Evolutionary conservation across 2,329 filamentous ascomycete species (phyloP).

Genomic region (Diaporthe helianthi): DNA sequence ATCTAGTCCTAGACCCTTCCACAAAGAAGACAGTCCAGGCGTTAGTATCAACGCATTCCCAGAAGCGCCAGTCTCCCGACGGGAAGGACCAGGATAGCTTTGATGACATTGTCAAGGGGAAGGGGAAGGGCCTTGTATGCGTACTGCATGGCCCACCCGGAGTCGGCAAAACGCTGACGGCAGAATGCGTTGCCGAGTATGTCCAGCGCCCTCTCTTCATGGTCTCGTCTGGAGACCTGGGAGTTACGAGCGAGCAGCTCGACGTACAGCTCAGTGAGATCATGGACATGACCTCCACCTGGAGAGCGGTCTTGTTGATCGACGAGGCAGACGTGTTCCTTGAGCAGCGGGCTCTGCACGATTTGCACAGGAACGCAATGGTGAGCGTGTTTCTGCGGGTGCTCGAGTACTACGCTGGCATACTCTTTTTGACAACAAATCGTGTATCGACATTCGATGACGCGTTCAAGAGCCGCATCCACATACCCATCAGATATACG

Average conservation of each 20-base stretch:
- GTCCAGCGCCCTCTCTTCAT: constrained; percentile 45
- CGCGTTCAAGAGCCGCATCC: constrained; percentile 49
- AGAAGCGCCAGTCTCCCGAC: constrained; percentile 19
- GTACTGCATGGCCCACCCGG: constrained; percentile 44
- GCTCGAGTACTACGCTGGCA: constrained; percentile 47
- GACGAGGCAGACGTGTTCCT: constrained; percentile 40
- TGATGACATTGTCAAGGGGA: constrained; percentile 38
- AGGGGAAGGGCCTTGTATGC: constrained; percentile 38
- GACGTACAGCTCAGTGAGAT: constrained; percentile 29
- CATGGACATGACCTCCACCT: constrained; percentile 35
- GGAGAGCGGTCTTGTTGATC: constrained; percentile 39
- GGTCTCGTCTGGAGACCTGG: constrained; percentile 41
- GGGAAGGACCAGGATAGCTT: constrained; percentile 25
- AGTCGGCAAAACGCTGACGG: constrained; percentile 47
- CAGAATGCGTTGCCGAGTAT: constrained; percentile 46
- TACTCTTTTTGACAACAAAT: constrained; percentile 52
- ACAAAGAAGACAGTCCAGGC: constrained; percentile 44
- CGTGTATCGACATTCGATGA: constrained; percentile 50
- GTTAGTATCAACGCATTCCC: constrained; percentile 39
- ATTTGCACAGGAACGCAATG: constrained; percentile 35
- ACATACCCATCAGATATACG: constrained; percentile 46
- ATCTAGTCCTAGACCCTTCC: constrained; percentile 41
- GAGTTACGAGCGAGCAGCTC: constrained; percentile 30
- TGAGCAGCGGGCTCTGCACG: constrained; percentile 33
- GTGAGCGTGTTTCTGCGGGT: constrained; percentile 38